phyloP scores from a whole-genome alignment of 305 asterid species.

The Fraxinus nigra region DNA sequence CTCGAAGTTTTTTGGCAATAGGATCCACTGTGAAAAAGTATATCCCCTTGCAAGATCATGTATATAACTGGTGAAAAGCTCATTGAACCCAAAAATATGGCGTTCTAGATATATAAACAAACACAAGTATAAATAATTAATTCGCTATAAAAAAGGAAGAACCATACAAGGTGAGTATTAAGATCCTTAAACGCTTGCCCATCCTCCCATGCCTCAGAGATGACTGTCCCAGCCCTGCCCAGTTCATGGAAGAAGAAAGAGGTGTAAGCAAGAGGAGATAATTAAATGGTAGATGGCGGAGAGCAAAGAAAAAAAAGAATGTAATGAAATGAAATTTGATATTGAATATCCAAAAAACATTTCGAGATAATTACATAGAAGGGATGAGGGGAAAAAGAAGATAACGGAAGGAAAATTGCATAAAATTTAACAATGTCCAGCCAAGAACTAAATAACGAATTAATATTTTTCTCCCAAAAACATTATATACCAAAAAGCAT shows the following conservation, averaged over 20 bases:
- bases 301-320: neutral
- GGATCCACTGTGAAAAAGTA: neutral
- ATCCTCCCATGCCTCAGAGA: constrained; percentile 99
- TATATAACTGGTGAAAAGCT: neutral
- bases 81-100: neutral
- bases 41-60: neutral
- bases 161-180: constrained; percentile 85
- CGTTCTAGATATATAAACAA: neutral
- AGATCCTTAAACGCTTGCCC: constrained; percentile 92
- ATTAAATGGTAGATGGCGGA: constrained; percentile 13
- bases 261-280: neutral
- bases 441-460: neutral
- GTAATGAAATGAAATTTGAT: constrained; percentile 3
- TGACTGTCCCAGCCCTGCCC: constrained; percentile 87
- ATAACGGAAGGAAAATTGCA: neutral
- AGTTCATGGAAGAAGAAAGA: constrained; percentile 31
- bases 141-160: constrained; percentile 19
- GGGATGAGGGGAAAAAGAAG: neutral
- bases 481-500: neutral
- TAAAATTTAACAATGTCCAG: neutral
- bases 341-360: neutral
- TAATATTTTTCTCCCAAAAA: neutral
- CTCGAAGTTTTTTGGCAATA: neutral
- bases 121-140: neutral
- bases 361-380: neutral